phyloP scores from a whole-genome alignment of 352 stramenopile genomes.

The Phytopythium helicoides region DNA sequence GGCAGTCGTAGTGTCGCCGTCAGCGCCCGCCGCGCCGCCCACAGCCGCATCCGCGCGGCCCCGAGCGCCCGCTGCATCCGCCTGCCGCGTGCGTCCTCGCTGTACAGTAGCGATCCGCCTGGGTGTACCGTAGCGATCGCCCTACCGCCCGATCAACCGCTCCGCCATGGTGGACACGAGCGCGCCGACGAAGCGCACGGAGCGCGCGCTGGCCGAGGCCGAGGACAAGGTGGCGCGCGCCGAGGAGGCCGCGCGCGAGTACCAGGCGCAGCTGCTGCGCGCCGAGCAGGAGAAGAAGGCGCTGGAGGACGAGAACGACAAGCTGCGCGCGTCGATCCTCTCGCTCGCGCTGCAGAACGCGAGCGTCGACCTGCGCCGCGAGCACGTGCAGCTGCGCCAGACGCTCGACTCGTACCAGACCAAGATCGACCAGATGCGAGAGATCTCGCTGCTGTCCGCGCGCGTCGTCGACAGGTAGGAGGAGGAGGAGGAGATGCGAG shows the following conservation, averaged over 20 bases:
- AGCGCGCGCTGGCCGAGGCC: slow-evolving; percentile 69
- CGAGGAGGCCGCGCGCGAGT: slow-evolving; percentile 57
- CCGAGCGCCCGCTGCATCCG: too few species aligned
- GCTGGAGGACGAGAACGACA: slow-evolving; percentile 82
- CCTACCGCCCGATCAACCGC: too few species aligned
- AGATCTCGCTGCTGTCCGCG: slow-evolving; percentile 82
- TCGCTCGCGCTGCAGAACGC: slow-evolving; percentile 74
- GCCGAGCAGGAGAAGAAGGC: slow-evolving; percentile 67
- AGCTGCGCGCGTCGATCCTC: slow-evolving; percentile 74
- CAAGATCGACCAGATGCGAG: slow-evolving; percentile 87
- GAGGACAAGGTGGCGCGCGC: slow-evolving; percentile 72
- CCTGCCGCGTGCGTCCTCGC: too few species aligned
- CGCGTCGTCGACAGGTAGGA: slow-evolving; percentile 89
- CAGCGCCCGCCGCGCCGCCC: too few species aligned
- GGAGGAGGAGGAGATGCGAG: too few species aligned
- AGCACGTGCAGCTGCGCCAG: slow-evolving; percentile 82
- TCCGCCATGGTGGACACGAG: slow-evolving; percentile 29
- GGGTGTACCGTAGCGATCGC: too few species aligned
- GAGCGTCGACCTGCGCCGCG: slow-evolving; percentile 71
- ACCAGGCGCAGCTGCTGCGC: slow-evolving; percentile 43
- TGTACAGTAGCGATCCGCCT: too few species aligned
- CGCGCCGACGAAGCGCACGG: slow-evolving; percentile 44
- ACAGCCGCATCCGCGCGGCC: too few species aligned
- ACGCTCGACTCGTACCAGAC: slow-evolving; percentile 85
- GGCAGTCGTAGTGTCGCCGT: slow-evolving; percentile 4